phyloP scores from a whole-genome alignment of 140 eudicot genomes.

The Flaveria floridana region DNA sequence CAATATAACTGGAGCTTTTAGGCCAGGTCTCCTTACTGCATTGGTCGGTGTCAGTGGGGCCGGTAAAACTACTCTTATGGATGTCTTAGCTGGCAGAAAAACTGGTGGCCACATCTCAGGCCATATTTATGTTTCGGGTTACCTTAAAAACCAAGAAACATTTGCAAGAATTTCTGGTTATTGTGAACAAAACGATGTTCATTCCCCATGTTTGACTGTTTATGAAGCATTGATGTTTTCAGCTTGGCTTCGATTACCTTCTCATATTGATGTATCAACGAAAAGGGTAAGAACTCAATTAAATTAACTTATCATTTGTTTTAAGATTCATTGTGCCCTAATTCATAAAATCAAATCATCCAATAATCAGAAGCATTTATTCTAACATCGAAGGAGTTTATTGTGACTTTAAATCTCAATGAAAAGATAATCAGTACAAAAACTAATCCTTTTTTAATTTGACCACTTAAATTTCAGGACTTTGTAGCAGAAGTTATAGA shows the following conservation, averaged over 20 bases:
- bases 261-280: conserved; percentile 51
- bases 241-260: conserved; percentile 85
- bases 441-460: not conserved
- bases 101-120: conserved; percentile 80
- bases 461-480: conserved; percentile 41
- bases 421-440: not conserved
- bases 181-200: conserved; percentile 86
- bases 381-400: too few relatives aligned
- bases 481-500: conserved; percentile 83
- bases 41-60: conserved; percentile 93
- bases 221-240: conserved; percentile 74
- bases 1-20: conserved; percentile 75
- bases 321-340: not conserved
- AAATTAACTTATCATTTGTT: not conserved
- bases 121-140: conserved; percentile 63
- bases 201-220: conserved; percentile 82
- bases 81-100: conserved; percentile 91
- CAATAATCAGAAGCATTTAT: too few relatives aligned
- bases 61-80: conserved; percentile 95
- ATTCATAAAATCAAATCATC: not conserved
- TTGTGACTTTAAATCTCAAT: not conserved
- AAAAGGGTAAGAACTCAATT: conserved; percentile 45
- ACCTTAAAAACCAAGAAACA: conserved; percentile 80
- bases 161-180: conserved; percentile 89
- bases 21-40: conserved; percentile 88